A percentile compares a stretch with the other conserved stretches of the same genome.
phyloP scores from a whole-genome alignment of 305 asterid genomes.

The Striga hermonthica region DNA sequence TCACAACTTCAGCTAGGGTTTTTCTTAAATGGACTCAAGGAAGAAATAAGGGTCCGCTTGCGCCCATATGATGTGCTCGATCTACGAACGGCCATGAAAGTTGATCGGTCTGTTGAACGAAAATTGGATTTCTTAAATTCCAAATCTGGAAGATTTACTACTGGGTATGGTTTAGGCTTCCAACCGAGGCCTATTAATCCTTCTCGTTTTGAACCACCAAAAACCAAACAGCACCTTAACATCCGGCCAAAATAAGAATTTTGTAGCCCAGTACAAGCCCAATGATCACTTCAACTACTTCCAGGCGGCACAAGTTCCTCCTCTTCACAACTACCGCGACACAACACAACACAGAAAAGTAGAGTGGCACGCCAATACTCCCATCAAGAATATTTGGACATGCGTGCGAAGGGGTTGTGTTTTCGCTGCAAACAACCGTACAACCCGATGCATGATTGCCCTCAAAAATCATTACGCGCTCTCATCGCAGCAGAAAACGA shows the following conservation, averaged over 20 bases:
- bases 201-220: too few relatives aligned
- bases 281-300: too few relatives aligned
- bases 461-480: not conserved
- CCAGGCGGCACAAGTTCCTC: too few relatives aligned
- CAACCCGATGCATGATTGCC: not conserved
- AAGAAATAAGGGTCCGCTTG: not conserved
- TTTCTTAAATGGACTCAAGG: not conserved
- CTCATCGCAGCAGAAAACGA: not conserved
- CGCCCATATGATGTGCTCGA: not conserved
- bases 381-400: not conserved
- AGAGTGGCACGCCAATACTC: not conserved
- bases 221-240: too few relatives aligned
- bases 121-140: not conserved
- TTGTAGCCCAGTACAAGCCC: too few relatives aligned
- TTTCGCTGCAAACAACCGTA: not conserved
- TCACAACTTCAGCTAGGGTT: not conserved
- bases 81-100: not conserved
- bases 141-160: not conserved
- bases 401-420: not conserved
- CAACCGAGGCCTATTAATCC: too few relatives aligned
- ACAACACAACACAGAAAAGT: too few relatives aligned
- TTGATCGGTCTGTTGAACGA: too few relatives aligned
- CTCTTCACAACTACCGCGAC: too few relatives aligned
- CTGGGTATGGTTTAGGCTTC: too few relatives aligned
- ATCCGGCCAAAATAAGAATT: too few relatives aligned